Conservation (phyloP, 345 rosid species). For the Hypericum perforatum region DNA sequence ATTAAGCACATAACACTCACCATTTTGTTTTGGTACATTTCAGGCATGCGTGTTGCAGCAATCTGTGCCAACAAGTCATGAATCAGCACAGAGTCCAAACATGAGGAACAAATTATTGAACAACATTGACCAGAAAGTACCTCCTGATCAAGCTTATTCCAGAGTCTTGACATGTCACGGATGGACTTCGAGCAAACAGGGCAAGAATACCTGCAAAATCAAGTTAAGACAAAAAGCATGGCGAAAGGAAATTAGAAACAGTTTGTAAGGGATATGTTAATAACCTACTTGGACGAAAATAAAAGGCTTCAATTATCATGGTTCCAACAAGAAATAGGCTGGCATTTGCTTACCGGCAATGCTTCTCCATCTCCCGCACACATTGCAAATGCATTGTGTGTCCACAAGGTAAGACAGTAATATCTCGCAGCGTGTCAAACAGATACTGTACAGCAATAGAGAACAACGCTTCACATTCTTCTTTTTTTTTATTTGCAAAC, state of each 20-base stretch:
- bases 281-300: too few relatives aligned
- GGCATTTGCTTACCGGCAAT: conserved; percentile 37
- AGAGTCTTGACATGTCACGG: conserved; percentile 55
- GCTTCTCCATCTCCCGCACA: conserved; percentile 50
- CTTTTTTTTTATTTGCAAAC: too few relatives aligned
- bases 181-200: conserved; percentile 85
- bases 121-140: conserved; percentile 16
- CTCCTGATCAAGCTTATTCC: conserved; percentile 81
- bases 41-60: conserved; percentile 75
- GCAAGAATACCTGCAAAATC: conserved; percentile 53
- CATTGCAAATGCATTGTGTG: conserved; percentile 78
- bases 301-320: background rate
- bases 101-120: background rate
- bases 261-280: too few relatives aligned
- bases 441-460: conserved; percentile 39
- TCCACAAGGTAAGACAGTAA: conserved; percentile 58
- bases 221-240: conserved; percentile 2
- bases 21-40: conserved; percentile 52
- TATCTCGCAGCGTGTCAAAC: conserved; percentile 57
- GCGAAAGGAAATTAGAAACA: background rate
- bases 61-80: conserved; percentile 31
- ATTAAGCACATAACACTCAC: conserved; percentile 17
- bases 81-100: background rate
- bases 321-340: conserved; percentile 1
- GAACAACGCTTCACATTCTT: background rate